A percentile compares a stretch with the other conserved stretches of the same genome.
Conservation (phyloP, 2,329 filamentous ascomycete genomes). For the Fusarium hostae region DNA sequence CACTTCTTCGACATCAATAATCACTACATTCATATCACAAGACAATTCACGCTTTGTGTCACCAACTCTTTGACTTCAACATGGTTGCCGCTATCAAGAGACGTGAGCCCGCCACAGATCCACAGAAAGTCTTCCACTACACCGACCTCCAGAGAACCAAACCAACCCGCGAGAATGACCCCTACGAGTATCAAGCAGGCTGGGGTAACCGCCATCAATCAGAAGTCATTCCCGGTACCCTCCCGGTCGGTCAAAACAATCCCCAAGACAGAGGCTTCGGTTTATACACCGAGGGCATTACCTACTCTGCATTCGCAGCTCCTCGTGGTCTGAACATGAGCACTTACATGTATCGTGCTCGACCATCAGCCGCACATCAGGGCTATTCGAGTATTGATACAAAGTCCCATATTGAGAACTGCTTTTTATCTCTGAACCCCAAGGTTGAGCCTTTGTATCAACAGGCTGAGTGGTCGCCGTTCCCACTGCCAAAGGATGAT, state of each 20-base stretch:
- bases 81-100: background rate
- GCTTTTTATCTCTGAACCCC: conserved; percentile 12
- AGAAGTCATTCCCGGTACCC: conserved; percentile 15
- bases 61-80: no score
- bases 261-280: conserved; percentile 19
- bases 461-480: conserved; percentile 24
- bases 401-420: conserved; percentile 24
- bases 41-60: no score
- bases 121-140: conserved; percentile 26
- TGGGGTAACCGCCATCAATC: conserved; percentile 26
- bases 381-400: background rate
- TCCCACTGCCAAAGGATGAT: conserved; percentile 1
- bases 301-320: conserved; percentile 28
- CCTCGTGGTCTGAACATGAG: conserved; percentile 9
- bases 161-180: conserved; percentile 23
- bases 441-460: conserved; percentile 8
- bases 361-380: conserved; percentile 17
- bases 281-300: conserved; percentile 28
- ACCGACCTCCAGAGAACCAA: conserved; percentile 25
- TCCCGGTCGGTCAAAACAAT: conserved; percentile 22
- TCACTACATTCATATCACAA: no score
- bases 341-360: conserved; percentile 20
- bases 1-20: no score
- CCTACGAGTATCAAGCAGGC: conserved; percentile 17
- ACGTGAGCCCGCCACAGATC: conserved; percentile 4